phyloP scores from a whole-genome alignment of 2,329 filamentous ascomycete species.

The Arthrinium phaeospermum region DNA sequence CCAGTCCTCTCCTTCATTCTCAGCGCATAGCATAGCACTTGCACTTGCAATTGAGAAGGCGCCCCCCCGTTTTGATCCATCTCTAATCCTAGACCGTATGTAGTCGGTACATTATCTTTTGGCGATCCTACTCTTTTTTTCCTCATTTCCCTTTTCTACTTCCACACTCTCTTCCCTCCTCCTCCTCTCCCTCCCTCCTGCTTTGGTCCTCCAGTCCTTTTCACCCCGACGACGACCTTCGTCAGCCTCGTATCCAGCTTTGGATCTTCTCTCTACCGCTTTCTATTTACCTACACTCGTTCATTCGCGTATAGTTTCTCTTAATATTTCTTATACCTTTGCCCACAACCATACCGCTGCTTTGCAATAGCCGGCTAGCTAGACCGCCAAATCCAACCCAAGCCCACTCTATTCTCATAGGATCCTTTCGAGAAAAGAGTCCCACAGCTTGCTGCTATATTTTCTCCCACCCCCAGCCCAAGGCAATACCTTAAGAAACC shows the following conservation, averaged over 20 bases:
- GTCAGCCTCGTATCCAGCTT: constrained; percentile 24
- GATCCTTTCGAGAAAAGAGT: constrained; percentile 17
- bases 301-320: constrained; percentile 17
- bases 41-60: not conserved
- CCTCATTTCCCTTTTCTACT: constrained; percentile 18
- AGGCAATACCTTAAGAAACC: constrained; percentile 11
- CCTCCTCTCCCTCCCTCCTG: constrained; percentile 18
- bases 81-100: constrained; percentile 6
- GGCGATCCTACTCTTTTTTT: constrained; percentile 15
- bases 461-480: constrained; percentile 6
- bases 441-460: constrained; percentile 17
- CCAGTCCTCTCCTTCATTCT: not conserved
- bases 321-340: constrained; percentile 21
- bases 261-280: constrained; percentile 24
- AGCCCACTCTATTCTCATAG: constrained; percentile 17
- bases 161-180: constrained; percentile 18
- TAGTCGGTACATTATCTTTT: constrained; percentile 14
- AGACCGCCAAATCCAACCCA: constrained; percentile 13
- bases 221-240: constrained; percentile 19
- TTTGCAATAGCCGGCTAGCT: constrained; percentile 17
- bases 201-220: constrained; percentile 25
- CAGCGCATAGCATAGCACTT: not conserved
- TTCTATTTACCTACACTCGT: constrained; percentile 21
- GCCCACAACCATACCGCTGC: constrained; percentile 11
- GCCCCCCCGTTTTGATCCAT: not conserved